These are phyloP conservation scores for Ustilago cynodontis DNA, from an alignment of 1,284 basidiomycete genomes.

Conservation along the genomic window DNA sequence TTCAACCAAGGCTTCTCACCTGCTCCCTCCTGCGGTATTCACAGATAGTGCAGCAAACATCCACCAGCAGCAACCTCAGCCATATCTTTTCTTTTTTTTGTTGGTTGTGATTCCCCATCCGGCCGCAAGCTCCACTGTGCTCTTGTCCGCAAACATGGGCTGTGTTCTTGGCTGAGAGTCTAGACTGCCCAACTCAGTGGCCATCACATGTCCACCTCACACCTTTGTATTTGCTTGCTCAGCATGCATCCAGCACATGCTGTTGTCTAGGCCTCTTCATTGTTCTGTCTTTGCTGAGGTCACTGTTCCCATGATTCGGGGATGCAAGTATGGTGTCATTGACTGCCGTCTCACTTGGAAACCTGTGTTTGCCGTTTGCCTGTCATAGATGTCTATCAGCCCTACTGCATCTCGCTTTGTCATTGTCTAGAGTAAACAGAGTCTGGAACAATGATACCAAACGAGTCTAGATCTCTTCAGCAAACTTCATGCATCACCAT, in stretches of 20 bases:
- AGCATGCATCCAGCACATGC: background rate
- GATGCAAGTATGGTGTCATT: background rate
- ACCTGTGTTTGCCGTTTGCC: slow-evolving; percentile 3
- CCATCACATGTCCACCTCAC: background rate
- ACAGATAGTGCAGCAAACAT: slow-evolving; percentile 5
- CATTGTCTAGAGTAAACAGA: background rate
- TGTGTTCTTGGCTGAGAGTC: background rate
- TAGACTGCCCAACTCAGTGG: background rate
- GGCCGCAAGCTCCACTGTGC: background rate
- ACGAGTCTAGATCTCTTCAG: background rate
- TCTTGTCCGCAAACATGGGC: background rate
- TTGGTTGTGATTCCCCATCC: slow-evolving; percentile 9
- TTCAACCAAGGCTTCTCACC: too few species aligned
- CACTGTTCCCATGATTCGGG: slow-evolving; percentile 10
- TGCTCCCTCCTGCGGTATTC: background rate
- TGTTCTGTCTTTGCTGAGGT: background rate
- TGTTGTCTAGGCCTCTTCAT: slow-evolving; percentile 12
- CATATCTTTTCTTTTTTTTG: background rate
- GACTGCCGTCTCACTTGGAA: slow-evolving; percentile 14
- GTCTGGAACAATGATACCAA: background rate
- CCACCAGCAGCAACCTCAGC: background rate
- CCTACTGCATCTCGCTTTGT: background rate
- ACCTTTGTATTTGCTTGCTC: background rate
- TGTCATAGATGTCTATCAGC: background rate
- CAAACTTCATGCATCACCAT: background rate